Evolutionary conservation across 177 flowering plant species (phyloP).

Genomic region (Vitis hybrid): DNA sequence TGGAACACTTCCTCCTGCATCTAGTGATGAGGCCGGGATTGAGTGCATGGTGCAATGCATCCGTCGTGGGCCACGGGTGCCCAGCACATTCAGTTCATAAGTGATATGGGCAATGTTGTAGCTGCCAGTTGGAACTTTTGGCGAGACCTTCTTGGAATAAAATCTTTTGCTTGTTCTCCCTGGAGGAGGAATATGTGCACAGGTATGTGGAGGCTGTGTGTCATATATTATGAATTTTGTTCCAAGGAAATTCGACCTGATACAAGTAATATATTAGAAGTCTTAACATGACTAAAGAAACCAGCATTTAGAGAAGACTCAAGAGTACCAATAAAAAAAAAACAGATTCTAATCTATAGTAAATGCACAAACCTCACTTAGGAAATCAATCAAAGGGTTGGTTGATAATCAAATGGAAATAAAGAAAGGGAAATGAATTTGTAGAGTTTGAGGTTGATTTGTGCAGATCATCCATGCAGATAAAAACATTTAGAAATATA

Average conservation of each 20-base stretch:
- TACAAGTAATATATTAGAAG: background rate
- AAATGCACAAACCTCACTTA: no score
- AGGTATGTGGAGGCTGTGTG: constrained; percentile 43
- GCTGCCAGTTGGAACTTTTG: constrained; percentile 52
- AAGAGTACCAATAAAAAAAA: no score
- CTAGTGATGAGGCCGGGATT: constrained; percentile 32
- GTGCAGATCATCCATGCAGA: no score
- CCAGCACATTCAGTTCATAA: constrained; percentile 57
- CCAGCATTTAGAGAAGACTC: no score
- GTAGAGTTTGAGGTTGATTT: no score
- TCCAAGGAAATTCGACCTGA: constrained; percentile 58
- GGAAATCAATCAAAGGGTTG: no score
- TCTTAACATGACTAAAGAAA: no score
- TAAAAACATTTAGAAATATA: no score
- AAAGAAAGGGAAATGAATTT: no score
- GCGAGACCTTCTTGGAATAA: constrained; percentile 50
- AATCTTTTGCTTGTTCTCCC: constrained; percentile 46
- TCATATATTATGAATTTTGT: constrained; percentile 58
- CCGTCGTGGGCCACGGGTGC: constrained; percentile 58
- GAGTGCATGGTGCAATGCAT: constrained; percentile 60
- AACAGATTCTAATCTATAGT: no score
- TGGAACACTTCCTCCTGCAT: constrained; percentile 35
- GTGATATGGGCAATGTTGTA: constrained; percentile 47
- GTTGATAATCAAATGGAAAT: no score
- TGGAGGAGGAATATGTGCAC: constrained; percentile 29